Percentiles rank a stretch among this genome's conserved stretches.
These are phyloP conservation scores for Nadsonia commutata DNA, from an alignment of 1,139 yeast species.

Conservation along the genomic window DNA sequence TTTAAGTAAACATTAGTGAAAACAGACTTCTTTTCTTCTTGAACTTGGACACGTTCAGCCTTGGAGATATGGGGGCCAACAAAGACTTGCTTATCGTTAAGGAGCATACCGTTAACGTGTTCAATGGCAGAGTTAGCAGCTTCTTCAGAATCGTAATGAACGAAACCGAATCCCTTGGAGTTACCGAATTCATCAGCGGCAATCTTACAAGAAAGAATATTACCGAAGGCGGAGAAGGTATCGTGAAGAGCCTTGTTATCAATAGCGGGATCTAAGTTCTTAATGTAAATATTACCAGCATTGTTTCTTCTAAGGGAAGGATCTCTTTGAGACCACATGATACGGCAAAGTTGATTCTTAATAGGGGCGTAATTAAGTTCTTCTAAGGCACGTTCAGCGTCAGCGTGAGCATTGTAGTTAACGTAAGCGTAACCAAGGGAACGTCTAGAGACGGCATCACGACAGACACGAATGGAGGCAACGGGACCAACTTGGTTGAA, in stretches of 20 bases:
- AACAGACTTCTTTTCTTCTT: conserved; percentile 83
- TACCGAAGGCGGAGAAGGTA: conserved; percentile 95
- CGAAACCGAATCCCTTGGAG: conserved; percentile 95
- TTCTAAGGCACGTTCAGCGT: conserved; percentile 90
- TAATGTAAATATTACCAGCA: conserved; percentile 93
- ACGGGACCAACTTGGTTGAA: conserved; percentile 94
- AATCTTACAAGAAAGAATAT: conserved; percentile 90
- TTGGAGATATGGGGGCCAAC: conserved; percentile 91
- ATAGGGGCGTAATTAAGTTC: conserved; percentile 88
- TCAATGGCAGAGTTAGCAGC: conserved; percentile 93
- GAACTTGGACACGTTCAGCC: conserved; percentile 90
- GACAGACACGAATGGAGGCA: conserved; percentile 94
- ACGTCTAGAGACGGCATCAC: conserved; percentile 95
- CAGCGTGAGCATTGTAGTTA: conserved; percentile 79
- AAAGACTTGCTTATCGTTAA: conserved; percentile 90
- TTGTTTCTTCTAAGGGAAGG: conserved; percentile 94
- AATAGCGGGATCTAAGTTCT: conserved; percentile 95
- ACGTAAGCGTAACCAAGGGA: conserved; percentile 98
- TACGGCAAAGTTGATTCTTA: conserved; percentile 96
- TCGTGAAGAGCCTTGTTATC: conserved; percentile 98
- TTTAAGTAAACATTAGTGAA: conserved; percentile 92
- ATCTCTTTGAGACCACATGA: conserved; percentile 99
- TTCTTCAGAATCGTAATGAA: conserved; percentile 87
- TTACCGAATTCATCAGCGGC: conserved; percentile 88
- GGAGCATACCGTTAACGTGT: conserved; percentile 95